Percentiles rank a stretch among this genome's conserved stretches.
These are phyloP conservation scores for Marasmius tenuissimus DNA, from an alignment of 1,284 basidiomycete species.

Conservation along the genomic window DNA sequence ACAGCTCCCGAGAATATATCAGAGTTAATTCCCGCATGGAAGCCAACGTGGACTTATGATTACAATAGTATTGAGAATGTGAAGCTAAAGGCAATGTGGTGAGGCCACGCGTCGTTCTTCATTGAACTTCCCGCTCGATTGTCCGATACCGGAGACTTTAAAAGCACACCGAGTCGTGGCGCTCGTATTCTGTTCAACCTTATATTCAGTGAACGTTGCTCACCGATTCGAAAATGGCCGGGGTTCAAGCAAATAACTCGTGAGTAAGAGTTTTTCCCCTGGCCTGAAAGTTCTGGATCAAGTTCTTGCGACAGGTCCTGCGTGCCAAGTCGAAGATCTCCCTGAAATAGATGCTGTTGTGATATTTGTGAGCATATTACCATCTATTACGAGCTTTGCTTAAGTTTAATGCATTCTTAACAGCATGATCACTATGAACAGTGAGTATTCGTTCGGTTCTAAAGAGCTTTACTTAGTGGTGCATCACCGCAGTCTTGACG, in stretches of 20 bases:
- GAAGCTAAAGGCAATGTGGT: conserved; percentile 3
- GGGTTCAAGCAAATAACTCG: conserved; percentile 9
- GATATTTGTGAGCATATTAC: conserved; percentile 34
- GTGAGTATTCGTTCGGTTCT: background rate
- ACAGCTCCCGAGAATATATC: background rate
- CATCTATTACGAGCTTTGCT: background rate
- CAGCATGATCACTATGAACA: conserved; percentile 13
- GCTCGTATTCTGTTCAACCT: background rate
- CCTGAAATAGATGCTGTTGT: conserved; percentile 55
- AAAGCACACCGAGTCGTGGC: background rate
- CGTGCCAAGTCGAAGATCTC: conserved; percentile 45
- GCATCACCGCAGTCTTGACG: conserved; percentile 2
- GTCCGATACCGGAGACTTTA: background rate
- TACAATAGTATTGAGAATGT: background rate
- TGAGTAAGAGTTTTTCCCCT: background rate
- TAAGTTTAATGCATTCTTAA: background rate
- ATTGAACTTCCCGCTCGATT: conserved; percentile 2
- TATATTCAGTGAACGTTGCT: conserved; percentile 9
- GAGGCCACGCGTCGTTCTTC: conserved; percentile 3
- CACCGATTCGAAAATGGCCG: conserved; percentile 6
- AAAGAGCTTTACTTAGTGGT: background rate
- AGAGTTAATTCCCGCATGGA: background rate
- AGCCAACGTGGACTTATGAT: conserved; percentile 2
- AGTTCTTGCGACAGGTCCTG: conserved; percentile 30
- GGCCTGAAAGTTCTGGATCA: background rate